These are phyloP conservation scores for Globisporangium lucens DNA, from an alignment of 352 stramenopile genomes.

Conservation along the genomic window DNA sequence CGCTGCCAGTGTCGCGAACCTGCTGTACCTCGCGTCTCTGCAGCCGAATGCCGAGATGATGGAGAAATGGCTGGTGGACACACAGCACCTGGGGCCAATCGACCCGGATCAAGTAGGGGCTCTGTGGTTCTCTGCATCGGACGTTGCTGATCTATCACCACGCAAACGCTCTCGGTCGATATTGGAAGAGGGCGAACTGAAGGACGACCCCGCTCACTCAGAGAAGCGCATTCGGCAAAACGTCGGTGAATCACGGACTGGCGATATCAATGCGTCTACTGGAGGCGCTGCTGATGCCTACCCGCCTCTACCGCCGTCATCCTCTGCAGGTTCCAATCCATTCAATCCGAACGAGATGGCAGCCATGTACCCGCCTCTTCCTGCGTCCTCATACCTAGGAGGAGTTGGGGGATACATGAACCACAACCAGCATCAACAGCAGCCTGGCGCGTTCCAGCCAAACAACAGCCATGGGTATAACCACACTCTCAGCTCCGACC, in stretches of 20 bases:
- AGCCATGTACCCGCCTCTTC: background rate
- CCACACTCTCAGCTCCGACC: constrained; percentile 4
- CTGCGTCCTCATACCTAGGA: background rate
- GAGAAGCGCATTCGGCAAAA: constrained; percentile 11
- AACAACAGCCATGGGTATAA: background rate
- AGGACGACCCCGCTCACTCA: constrained; percentile 25
- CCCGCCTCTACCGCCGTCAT: constrained; percentile 2
- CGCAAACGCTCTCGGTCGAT: constrained; percentile 17
- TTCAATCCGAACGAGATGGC: background rate
- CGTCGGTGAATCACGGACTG: background rate
- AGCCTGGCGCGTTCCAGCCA: constrained; percentile 5
- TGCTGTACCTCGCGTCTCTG: constrained; percentile 71
- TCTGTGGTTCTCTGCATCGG: constrained; percentile 26
- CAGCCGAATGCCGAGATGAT: constrained; percentile 28
- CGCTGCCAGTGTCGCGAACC: constrained; percentile 54
- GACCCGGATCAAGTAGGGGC: constrained; percentile 24
- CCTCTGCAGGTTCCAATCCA: background rate
- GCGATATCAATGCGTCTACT: background rate
- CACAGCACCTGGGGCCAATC: constrained; percentile 52
- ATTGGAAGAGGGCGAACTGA: constrained; percentile 59
- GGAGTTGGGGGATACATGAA: background rate
- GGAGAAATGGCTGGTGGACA: constrained; percentile 63
- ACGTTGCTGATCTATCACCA: background rate
- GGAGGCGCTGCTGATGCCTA: background rate
- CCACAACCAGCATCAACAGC: background rate